Percentiles rank a stretch among this genome's conserved stretches.
phyloP scores from a whole-genome alignment of 805 yeast species.

The Starmerella stellata region DNA sequence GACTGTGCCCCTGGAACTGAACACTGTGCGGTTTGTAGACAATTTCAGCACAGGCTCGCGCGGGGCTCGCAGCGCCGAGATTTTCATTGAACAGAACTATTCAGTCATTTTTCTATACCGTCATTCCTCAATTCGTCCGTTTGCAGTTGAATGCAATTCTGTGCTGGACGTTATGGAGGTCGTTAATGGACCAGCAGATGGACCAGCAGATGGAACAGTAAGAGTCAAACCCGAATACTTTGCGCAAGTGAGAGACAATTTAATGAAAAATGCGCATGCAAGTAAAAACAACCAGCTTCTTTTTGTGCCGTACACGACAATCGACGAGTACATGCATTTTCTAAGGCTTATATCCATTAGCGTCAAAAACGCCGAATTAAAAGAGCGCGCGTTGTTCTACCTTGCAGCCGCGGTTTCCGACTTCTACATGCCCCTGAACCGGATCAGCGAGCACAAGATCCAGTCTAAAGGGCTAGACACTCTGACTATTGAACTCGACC shows the following conservation, averaged over 20 bases:
- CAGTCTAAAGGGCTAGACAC: constrained; percentile 58
- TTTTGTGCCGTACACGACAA: constrained; percentile 78
- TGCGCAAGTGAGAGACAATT: constrained; percentile 40
- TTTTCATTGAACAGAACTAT: constrained; percentile 66
- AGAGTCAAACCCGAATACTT: constrained; percentile 41
- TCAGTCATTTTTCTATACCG: constrained; percentile 86
- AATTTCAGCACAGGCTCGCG: constrained; percentile 95
- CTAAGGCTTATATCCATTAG: constrained; percentile 46
- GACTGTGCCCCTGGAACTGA: constrained; percentile 90
- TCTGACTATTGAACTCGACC: constrained; percentile 70
- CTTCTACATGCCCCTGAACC: constrained; percentile 72
- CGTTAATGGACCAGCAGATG: constrained; percentile 27
- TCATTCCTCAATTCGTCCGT: constrained; percentile 81
- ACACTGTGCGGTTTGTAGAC: constrained; percentile 91
- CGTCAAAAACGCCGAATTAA: constrained; percentile 30
- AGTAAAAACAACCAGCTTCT: constrained; percentile 36
- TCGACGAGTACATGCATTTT: constrained; percentile 81
- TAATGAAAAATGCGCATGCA: constrained; percentile 25
- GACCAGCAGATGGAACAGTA: no score
- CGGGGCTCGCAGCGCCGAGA: constrained; percentile 92
- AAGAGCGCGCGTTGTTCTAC: constrained; percentile 47
- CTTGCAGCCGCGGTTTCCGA: constrained; percentile 97
- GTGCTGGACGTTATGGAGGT: constrained; percentile 66
- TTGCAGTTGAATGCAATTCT: constrained; percentile 69
- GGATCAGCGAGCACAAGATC: constrained; percentile 84